Base-by-base conservation (phyloP, 257 asterid species). In the Haberlea rhodopensis region DNA sequence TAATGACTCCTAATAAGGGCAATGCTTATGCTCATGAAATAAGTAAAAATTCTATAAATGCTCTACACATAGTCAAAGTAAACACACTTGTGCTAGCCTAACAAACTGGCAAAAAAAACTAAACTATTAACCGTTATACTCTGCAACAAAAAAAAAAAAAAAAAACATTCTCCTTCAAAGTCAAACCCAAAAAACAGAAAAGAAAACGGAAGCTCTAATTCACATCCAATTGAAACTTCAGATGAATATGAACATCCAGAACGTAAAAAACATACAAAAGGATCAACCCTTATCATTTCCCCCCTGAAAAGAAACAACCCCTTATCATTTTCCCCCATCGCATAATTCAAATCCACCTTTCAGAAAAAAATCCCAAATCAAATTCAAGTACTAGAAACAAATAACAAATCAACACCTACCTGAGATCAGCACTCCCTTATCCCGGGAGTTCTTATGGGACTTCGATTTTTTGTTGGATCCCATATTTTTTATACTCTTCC, bases 381-480 rank as follows among this genome's bases (percentile, higher is more conserved):
- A 57, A 31, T 22, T 8, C 19, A 68, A 69, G 37, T 1, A 6
- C 3, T 43, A 25, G 28, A 40, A 55, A 15, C 15, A 43, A 43
- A 43, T 15, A 55, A 1, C 13, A 20, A 51, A 23, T 0, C 0
- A 24, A 34, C 29, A 52, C 75, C 69, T 65, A 70, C 84, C 84
- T 67, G 82, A 79, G 76, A 73, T 73, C 73, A 78, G 43, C 64
- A 62, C 27, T 71, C 74, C 60, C 32, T 75, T 60, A 26, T 66
- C 57, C 61, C 62, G 66, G 58, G 52, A 55, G 32, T 20, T 70
- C 13, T 51, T 69, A 70, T 53, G 43, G 43, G 81, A 75, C 28
- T 16, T 76, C 62, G 77, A 57, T 19, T 60, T 63, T 21, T 71
- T 65, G 56, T 66, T 79, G 34, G 79, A 66, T 52, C 73, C 68